Evolutionary conservation across 2,329 filamentous ascomycete genomes (phyloP), one percentile per base, ranked within the genome.

Genomic region (Arthrobotrys conoides): DNA sequence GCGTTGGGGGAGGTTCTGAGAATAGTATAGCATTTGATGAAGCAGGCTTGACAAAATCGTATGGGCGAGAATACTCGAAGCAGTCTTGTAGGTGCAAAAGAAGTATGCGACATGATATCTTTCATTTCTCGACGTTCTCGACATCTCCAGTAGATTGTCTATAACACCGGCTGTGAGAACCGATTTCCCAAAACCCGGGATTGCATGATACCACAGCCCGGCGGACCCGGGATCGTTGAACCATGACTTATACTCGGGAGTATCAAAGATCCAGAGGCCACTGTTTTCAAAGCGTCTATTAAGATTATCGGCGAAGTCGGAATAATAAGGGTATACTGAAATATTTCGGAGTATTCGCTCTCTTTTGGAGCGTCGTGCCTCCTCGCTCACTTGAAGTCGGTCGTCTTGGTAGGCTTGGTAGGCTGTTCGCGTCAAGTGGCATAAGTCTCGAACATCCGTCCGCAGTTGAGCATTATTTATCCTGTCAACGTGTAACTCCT

Each of bases 271-370:
- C 84, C 83, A 83, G 2, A 76, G 27, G 18, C 82, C 80, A 2
- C 83, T 85, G 14, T 79, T 71, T 1, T 71, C 53, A 10, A 81
- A 81, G 0, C 83, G 81, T 22, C 83, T 84, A 1, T 82, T 79
- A 8, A 82, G 80, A 18, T 79, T 82, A 36, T 83, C 80, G n/a
- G 82, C 83, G 0, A 83, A 64, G 36, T 77, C 73, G n/a, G 66
- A 68, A 41, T 67, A 53, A 12, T 83, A 81, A 18, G 83, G 79
- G 64, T 84, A 72, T 0, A 76, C 66, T 1, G 81, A 85, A 3
- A 85, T 71, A 0, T 68, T 76, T 3, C 83, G 80, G 0, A 85
- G 79, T 1, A 85, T 76, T 33, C 68, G 61, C 12, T 83, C 81
- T 5, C 68, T 80, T 49, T 59, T 66, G 27, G 81, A 76, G 20